A percentile compares a stretch with the other conserved stretches of the same genome.
Conservation (phyloP, 306 rosid species). For the Cucumis cinereus region DNA sequence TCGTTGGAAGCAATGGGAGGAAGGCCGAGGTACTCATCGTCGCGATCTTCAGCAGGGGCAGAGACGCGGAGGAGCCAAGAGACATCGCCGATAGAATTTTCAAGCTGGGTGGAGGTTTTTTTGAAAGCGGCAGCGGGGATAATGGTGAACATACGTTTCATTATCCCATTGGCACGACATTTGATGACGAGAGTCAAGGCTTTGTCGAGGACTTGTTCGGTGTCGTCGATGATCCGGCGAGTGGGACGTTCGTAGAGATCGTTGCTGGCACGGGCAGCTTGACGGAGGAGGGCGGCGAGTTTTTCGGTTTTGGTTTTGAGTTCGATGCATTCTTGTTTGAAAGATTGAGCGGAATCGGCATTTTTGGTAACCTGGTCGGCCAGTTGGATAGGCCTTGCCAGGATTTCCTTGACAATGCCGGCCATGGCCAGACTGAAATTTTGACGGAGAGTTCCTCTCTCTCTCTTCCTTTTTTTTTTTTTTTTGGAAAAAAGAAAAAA, state of each 20-base stretch:
- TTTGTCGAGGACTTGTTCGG: conserved; percentile 59
- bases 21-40: conserved; percentile 55
- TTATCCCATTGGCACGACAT: conserved; percentile 43
- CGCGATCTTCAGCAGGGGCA: conserved; percentile 48
- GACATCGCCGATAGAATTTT: conserved; percentile 62
- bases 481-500: background rate
- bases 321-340: conserved; percentile 51
- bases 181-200: conserved; percentile 44
- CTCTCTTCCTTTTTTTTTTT: background rate
- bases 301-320: conserved; percentile 58
- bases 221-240: conserved; percentile 58
- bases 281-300: conserved; percentile 64
- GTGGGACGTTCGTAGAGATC: conserved; percentile 80
- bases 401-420: conserved; percentile 68
- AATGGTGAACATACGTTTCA: conserved; percentile 61
- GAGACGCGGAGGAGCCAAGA: conserved; percentile 78
- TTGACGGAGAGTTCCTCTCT: background rate
- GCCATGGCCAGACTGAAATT: conserved; percentile 26
- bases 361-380: conserved; percentile 57
- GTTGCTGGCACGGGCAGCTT: conserved; percentile 56
- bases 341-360: conserved; percentile 42
- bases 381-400: conserved; percentile 71
- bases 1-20: conserved; percentile 70
- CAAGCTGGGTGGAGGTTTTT: conserved; percentile 41
- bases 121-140: conserved; percentile 49